phyloP scores from a whole-genome alignment of 345 rosid species.

The Clarkia xantiana region DNA sequence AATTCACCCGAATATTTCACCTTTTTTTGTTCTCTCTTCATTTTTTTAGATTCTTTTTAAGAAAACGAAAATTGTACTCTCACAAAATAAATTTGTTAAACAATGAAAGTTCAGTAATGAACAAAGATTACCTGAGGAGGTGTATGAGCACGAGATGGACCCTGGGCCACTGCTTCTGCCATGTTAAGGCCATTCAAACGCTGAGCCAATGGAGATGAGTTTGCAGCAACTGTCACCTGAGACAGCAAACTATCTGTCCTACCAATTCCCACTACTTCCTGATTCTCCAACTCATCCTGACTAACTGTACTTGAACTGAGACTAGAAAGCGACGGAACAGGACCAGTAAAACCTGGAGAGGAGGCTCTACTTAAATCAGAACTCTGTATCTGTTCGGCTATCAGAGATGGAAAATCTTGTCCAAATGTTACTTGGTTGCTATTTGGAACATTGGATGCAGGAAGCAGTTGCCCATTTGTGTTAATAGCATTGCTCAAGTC shows the following conservation, averaged over 20 bases:
- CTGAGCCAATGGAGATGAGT: constrained; percentile 16
- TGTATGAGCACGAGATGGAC: constrained; percentile 37
- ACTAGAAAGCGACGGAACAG: constrained; percentile 35
- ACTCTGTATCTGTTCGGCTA: constrained; percentile 35
- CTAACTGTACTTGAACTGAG: constrained; percentile 26
- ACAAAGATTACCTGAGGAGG: constrained; percentile 39
- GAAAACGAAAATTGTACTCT: no score
- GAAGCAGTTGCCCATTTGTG: constrained; percentile 18
- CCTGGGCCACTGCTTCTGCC: constrained; percentile 70
- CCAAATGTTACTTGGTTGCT: constrained; percentile 29
- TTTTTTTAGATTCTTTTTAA: no score
- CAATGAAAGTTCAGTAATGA: neutral
- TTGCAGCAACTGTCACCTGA: constrained; percentile 16
- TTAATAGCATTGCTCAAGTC: constrained; percentile 25
- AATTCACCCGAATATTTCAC: no score
- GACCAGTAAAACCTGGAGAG: constrained; percentile 39
- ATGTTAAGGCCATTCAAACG: constrained; percentile 35
- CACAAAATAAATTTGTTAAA: neutral
- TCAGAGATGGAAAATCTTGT: constrained; percentile 56
- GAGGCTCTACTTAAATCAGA: constrained; percentile 35
- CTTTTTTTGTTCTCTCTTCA: no score
- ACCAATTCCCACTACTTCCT: constrained; percentile 27
- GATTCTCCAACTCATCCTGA: constrained; percentile 54
- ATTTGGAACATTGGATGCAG: constrained; percentile 14
- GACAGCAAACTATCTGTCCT: constrained; percentile 11